Evolutionary conservation across 108 stramenopile genomes (phyloP).

Genomic region (Nitzschia inconspicua): DNA sequence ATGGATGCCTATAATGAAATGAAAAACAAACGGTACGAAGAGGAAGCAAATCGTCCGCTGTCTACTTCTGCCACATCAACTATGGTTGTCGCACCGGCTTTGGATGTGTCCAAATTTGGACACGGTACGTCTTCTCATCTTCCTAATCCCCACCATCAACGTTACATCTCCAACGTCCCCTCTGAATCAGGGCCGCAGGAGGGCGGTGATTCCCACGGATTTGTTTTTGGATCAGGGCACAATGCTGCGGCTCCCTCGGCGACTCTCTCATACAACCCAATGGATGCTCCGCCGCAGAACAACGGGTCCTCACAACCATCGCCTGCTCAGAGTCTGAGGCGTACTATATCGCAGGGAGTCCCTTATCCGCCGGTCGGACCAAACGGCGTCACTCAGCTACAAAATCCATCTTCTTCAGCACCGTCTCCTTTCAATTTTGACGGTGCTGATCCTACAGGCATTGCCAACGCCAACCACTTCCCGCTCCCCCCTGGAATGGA

Average conservation of each 20-base stretch:
- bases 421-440: not conserved
- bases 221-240: no score
- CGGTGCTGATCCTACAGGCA: not conserved
- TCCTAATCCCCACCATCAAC: no score
- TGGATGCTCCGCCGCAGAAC: not conserved
- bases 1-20: constrained; percentile 47
- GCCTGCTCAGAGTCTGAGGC: not conserved
- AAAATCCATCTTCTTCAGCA: not conserved
- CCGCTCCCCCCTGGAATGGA: constrained; percentile 30
- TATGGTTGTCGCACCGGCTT: not conserved
- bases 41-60: constrained; percentile 12
- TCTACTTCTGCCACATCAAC: not conserved
- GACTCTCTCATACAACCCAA: not conserved
- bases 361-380: not conserved
- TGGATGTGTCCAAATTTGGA: not conserved
- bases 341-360: not conserved
- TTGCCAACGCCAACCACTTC: not conserved
- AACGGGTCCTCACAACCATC: not conserved
- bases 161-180: constrained; percentile 3
- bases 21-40: constrained; percentile 15
- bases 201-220: no score
- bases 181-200: not conserved
- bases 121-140: not conserved
- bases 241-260: not conserved
- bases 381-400: not conserved